Base-by-base conservation (phyloP, 306 rosid species). In the Acacia acuminata region DNA sequence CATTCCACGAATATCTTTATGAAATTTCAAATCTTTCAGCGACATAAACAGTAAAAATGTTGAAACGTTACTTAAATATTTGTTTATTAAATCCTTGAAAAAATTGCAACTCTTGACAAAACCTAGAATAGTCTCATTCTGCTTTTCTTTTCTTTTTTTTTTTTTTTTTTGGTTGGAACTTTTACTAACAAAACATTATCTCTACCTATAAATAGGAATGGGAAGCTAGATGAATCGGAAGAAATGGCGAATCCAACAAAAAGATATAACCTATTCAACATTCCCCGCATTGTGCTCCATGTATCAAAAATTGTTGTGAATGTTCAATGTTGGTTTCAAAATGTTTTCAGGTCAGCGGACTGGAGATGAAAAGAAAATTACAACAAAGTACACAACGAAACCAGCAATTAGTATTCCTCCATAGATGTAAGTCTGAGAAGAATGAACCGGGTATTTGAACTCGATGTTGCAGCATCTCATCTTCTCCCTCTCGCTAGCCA, bases 341-440 rank as follows among this genome's bases (percentile, higher is more conserved):
- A 60, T 69, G 61, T 64, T 68, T 55, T 22, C 0, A 48, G 32
- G 73, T 96, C 89, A 92, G 81, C 94, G 99, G 67, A 90, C 97
- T 8, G 97, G 98, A 47, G 89, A 77, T 38, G 99, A 91, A 81
- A 94, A 96, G 88, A 87, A 96, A 81, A 96, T 96, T 79, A 96
- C 98, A 75, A 91, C 81, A 60, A 96, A 96, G 89, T 96, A 96
- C 53, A 94, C 98, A 60, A 92, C n/a, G 51, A 91, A 96, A 45
- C 99, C 99, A 50, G 99, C 99, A 40, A 94, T 73, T 48, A 96
- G 94, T 79, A 94, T 94, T 72, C 94, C 99, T 20, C 97, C 99
- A 47, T 92, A 96, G 82, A 92, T 86, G 86, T 88, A 92, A 71
- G 96, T 88, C 86, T 94, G 97, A 83, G 97, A 91, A 53, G 97